Evolutionary conservation across 345 rosid species (phyloP), one percentile per base, ranked within the genome.

Genomic region (Citrus medica): DNA sequence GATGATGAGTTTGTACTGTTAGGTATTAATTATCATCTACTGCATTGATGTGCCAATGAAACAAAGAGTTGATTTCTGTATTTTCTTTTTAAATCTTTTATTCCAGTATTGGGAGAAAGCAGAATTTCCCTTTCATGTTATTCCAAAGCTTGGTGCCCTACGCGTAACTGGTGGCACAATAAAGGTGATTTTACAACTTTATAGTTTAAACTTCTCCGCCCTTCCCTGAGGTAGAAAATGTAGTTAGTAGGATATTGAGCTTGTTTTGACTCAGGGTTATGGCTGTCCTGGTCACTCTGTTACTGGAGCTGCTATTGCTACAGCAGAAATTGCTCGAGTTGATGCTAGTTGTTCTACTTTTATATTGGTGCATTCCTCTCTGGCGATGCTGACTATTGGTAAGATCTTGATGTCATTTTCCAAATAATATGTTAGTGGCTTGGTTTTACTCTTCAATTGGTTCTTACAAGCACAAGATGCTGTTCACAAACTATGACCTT

Each of bases 351-450:
- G 93, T 82, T 84, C 90, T 28, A 93, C 99, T 48, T 97, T 94
- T 87, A 74, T 90, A 73, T 84, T 97, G 90, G 98, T 88, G 88
- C 98, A 93, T 83, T 89, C 95, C 56, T 92, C 95, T 78, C 77
- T 97, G 82, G 98, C 88, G 48, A 94, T 97, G 99, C 98, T 97
- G 60, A 94, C 94, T n/a, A 94, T 97, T 62, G 97, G 98, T 94
- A 77, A 83, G 87, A 65, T 83, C 76, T 80, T 71, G 66, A 78
- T 60, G n/a, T 37, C 28, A 61, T 60, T 65, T 30, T 55, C 40
- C 59, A 21, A 53, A 53, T 60, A 21, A 6, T 24, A 14, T 72
- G 32, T 13, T 71, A 33, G 9, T 61, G 62, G 25, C 12, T 82
- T 46, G 59, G 22, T 7, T 64, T 53, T 73, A 13, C 42, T 74